These are phyloP conservation scores for Phytopythium litorale DNA, from an alignment of 352 stramenopile genomes.

Conservation along the genomic window DNA sequence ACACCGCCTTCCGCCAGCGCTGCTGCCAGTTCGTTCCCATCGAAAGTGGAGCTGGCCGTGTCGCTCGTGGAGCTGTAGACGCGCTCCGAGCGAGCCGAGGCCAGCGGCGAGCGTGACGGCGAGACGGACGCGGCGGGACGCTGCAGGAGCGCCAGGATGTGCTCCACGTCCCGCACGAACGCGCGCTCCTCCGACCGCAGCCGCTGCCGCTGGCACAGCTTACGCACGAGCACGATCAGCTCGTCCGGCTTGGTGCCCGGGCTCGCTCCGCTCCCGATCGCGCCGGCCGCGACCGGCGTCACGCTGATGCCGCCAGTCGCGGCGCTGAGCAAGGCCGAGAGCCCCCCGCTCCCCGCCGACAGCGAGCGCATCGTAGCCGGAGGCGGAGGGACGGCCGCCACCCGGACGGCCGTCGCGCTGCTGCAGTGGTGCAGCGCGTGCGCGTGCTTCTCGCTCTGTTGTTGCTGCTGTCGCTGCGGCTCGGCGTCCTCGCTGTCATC, in stretches of 20 bases:
- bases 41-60: conserved; percentile 15
- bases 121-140: not conserved
- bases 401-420: not conserved
- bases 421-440: not conserved
- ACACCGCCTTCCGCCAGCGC: not conserved
- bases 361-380: not conserved
- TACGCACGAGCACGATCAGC: conserved; percentile 55
- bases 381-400: not conserved
- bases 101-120: not conserved
- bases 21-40: not conserved
- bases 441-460: not conserved
- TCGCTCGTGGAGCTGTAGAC: conserved; percentile 8
- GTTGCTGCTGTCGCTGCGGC: not conserved
- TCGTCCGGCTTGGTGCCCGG: conserved; percentile 12
- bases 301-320: conserved; percentile 1
- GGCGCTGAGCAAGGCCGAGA: conserved; percentile 5
- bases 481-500: conserved; percentile 1
- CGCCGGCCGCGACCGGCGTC: not conserved
- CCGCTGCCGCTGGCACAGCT: conserved; percentile 60
- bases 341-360: conserved; percentile 4
- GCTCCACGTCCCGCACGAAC: conserved; percentile 69
- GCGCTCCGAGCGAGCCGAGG: not conserved
- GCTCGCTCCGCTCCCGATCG: not conserved
- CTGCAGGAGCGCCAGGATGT: conserved; percentile 39
- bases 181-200: conserved; percentile 54